phyloP scores from a whole-genome alignment of 2,329 filamentous ascomycete species.

The Fusarium sublunatum region DNA sequence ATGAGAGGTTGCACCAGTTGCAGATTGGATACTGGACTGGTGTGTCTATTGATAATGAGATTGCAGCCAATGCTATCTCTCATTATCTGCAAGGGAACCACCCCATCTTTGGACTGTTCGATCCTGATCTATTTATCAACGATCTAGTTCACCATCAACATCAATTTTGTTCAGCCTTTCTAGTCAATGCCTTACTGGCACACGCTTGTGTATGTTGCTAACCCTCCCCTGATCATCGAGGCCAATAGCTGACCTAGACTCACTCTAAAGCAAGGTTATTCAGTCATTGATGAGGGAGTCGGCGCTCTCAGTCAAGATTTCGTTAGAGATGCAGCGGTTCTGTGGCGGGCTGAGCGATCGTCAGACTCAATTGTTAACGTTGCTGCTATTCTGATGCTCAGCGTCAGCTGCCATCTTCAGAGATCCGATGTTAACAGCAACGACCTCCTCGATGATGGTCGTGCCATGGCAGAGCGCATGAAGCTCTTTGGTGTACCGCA shows the following conservation, averaged over 20 bases:
- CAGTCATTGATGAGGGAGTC: conserved; percentile 11
- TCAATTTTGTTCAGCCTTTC: conserved; percentile 48
- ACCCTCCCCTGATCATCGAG: background rate
- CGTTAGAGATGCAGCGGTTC: conserved; percentile 10
- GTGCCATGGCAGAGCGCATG: conserved; percentile 17
- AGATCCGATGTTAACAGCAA: conserved; percentile 7
- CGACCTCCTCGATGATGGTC: conserved; percentile 16
- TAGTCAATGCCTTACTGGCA: conserved; percentile 50
- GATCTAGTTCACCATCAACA: conserved; percentile 45
- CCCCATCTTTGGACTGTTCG: conserved; percentile 51
- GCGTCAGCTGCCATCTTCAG: conserved; percentile 17
- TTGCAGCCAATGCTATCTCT: conserved; percentile 49
- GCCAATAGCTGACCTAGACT: conserved; percentile 1
- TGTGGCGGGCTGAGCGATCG: conserved; percentile 34
- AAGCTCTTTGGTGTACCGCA: conserved; percentile 22
- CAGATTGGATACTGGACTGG: conserved; percentile 50
- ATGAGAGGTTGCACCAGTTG: conserved; percentile 13
- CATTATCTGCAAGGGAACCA: conserved; percentile 51
- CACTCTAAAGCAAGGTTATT: conserved; percentile 24
- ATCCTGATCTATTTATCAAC: conserved; percentile 49
- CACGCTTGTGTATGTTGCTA: conserved; percentile 47
- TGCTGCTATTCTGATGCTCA: conserved; percentile 30
- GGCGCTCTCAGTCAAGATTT: conserved; percentile 20
- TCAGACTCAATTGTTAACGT: conserved; percentile 27
- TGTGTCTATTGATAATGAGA: conserved; percentile 44